phyloP scores from a whole-genome alignment of 495 filamentous ascomycete species.

The Friedmanniomyces endolithicus region DNA sequence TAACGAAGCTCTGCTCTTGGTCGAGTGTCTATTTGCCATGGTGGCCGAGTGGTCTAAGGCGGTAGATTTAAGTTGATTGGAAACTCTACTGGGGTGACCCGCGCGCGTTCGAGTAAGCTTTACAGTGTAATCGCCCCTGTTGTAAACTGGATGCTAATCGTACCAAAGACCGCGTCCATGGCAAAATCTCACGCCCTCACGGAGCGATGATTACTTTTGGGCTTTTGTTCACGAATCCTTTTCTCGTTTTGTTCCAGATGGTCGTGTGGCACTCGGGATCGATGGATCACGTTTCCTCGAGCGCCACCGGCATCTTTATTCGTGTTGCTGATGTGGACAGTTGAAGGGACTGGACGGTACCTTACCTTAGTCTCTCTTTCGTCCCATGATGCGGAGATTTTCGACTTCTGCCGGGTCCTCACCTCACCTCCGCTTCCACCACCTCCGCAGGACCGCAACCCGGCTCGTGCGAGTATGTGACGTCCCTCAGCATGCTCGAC shows the following conservation, averaged over 20 bases:
- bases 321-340: too few relatives aligned
- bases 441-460: background rate
- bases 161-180: slow-evolving; percentile 2
- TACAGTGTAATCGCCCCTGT: too few relatives aligned
- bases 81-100: slow-evolving; percentile 17
- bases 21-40: background rate
- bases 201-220: too few relatives aligned
- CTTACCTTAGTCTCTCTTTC: too few relatives aligned
- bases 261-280: too few relatives aligned
- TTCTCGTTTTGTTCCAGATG: too few relatives aligned
- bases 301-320: too few relatives aligned
- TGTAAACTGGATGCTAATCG: too few relatives aligned
- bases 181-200: too few relatives aligned
- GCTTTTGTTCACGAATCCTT: too few relatives aligned
- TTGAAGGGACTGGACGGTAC: too few relatives aligned
- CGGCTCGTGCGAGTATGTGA: background rate
- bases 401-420: background rate
- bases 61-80: slow-evolving; percentile 13
- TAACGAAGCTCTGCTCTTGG: background rate
- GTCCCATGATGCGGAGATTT: background rate
- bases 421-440: background rate
- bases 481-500: background rate
- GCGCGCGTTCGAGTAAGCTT: slow-evolving; percentile 9
- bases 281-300: too few relatives aligned
- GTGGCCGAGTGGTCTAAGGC: slow-evolving; percentile 15